phyloP scores from a whole-genome alignment of 768 basidiomycete genomes.

The Tricholoma terreum region DNA sequence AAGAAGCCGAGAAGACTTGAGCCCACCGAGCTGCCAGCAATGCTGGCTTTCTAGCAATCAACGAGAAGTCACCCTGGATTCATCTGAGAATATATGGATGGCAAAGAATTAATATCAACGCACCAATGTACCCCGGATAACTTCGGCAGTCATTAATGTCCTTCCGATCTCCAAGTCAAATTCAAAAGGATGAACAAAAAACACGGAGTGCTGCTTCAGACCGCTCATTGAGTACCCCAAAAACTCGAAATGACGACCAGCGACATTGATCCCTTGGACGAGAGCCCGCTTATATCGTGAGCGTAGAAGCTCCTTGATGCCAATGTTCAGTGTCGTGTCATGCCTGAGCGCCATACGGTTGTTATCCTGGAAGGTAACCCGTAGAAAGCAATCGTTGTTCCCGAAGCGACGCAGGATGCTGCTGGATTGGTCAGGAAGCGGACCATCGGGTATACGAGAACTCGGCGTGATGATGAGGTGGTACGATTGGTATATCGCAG shows the following conservation, averaged over 20 bases:
- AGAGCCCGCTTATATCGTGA: slow-evolving; percentile 33
- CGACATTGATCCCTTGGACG: slow-evolving; percentile 33
- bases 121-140: slow-evolving; percentile 3
- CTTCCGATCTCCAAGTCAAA: background rate
- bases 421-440: slow-evolving; percentile 15
- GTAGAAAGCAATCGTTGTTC: slow-evolving; percentile 41
- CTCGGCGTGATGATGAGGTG: slow-evolving; percentile 6
- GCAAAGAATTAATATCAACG: background rate
- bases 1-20: slow-evolving; percentile 52
- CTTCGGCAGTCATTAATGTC: slow-evolving; percentile 5
- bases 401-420: slow-evolving; percentile 26
- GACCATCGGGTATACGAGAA: slow-evolving; percentile 1
- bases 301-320: slow-evolving; percentile 26
- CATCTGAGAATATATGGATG: background rate
- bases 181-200: slow-evolving; percentile 45
- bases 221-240: slow-evolving; percentile 55
- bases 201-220: slow-evolving; percentile 45
- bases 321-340: background rate
- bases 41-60: slow-evolving; percentile 38
- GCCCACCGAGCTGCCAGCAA: slow-evolving; percentile 51
- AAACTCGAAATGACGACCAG: slow-evolving; percentile 43
- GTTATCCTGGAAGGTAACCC: slow-evolving; percentile 49
- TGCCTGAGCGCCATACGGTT: slow-evolving; percentile 13
- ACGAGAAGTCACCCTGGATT: slow-evolving; percentile 38
- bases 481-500: slow-evolving; percentile 5